These are phyloP conservation scores for Brasilioporus rufonigricans DNA, from an alignment of 768 basidiomycete species.

Conservation along the genomic window DNA sequence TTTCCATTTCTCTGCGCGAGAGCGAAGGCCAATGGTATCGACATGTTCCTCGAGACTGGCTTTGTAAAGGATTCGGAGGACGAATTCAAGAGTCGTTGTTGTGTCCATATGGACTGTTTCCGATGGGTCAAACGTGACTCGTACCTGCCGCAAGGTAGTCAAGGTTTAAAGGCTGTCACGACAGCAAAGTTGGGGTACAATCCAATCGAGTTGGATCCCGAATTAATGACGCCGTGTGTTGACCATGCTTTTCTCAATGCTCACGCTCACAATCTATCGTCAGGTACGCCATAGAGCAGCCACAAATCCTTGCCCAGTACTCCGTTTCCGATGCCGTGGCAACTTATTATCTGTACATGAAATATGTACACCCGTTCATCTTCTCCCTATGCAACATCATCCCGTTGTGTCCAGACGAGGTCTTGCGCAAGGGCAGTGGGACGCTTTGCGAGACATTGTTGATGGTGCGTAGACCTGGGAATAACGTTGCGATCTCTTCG, in stretches of 20 bases:
- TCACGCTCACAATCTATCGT: not conserved
- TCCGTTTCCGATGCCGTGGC: conserved; percentile 99
- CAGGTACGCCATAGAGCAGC: conserved; percentile 95
- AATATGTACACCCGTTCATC: conserved; percentile 99
- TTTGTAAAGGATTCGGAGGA: conserved; percentile 90
- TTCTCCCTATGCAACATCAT: conserved; percentile 99
- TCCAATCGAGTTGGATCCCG: conserved; percentile 96
- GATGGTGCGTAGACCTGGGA: conserved; percentile 64
- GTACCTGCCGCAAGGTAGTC: conserved; percentile 96
- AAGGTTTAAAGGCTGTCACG: conserved; percentile 97
- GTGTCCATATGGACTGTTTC: conserved; percentile 99
- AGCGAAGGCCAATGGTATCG: conserved; percentile 83
- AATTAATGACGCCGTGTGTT: conserved; percentile 97
- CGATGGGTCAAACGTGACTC: conserved; percentile 99
- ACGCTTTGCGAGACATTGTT: conserved; percentile 96
- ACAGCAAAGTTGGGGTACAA: conserved; percentile 94
- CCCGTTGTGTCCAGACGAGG: conserved; percentile 94
- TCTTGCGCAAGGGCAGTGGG: conserved; percentile 91
- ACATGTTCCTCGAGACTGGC: conserved; percentile 94
- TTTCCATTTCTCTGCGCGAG: conserved; percentile 94
- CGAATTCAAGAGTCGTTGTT: conserved; percentile 90
- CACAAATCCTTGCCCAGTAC: conserved; percentile 92
- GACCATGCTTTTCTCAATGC: not conserved
- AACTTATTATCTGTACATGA: conserved; percentile 99
- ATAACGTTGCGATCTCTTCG: not conserved